Percentiles rank a stretch among this genome's conserved stretches.
phyloP scores from a whole-genome alignment of 2,329 filamentous ascomycete species.

The Bertia moriformis region DNA sequence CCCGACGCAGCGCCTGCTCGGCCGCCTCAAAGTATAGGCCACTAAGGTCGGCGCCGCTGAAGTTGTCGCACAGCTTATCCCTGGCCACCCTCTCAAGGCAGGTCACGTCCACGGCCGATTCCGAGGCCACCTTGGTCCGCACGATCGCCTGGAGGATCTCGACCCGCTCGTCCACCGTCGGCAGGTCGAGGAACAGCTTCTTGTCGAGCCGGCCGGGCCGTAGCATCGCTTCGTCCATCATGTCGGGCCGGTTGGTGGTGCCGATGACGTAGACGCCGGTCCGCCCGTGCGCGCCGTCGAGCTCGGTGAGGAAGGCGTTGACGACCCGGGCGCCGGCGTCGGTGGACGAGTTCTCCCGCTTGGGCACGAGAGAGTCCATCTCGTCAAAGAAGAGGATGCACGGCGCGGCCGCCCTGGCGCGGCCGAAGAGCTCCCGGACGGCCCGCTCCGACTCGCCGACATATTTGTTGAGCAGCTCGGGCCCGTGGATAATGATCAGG shows the following conservation, averaged over 20 bases:
- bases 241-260: slow-evolving; percentile 87
- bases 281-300: slow-evolving; percentile 69
- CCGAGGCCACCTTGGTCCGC: slow-evolving; percentile 6
- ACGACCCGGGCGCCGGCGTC: slow-evolving; percentile 82
- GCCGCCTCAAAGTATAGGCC: slow-evolving; percentile 26
- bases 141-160: slow-evolving; percentile 65
- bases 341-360: slow-evolving; percentile 61
- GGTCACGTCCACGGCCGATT: slow-evolving; percentile 25
- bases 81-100: slow-evolving; percentile 42
- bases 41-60: slow-evolving; percentile 55
- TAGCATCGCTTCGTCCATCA: slow-evolving; percentile 91
- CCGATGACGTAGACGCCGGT: slow-evolving; percentile 90
- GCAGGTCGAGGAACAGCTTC: slow-evolving; percentile 78
- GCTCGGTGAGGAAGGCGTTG: slow-evolving; percentile 84
- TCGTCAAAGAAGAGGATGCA: slow-evolving; percentile 98
- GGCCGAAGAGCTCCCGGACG: slow-evolving; percentile 78
- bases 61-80: slow-evolving; percentile 62
- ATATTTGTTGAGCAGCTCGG: slow-evolving; percentile 92
- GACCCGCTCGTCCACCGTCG: slow-evolving; percentile 62
- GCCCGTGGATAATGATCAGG: slow-evolving; percentile 95
- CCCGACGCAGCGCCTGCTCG: slow-evolving; percentile 7
- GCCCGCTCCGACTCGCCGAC: slow-evolving; percentile 92
- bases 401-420: slow-evolving; percentile 71
- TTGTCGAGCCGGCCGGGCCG: slow-evolving; percentile 80
- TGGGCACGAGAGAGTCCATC: slow-evolving; percentile 79